Percentiles rank a stretch among this genome's conserved stretches.
These are phyloP conservation scores for Pseudogymnoascus sp. DNA, from an alignment of 2,329 filamentous ascomycete genomes.

Conservation along the genomic window DNA sequence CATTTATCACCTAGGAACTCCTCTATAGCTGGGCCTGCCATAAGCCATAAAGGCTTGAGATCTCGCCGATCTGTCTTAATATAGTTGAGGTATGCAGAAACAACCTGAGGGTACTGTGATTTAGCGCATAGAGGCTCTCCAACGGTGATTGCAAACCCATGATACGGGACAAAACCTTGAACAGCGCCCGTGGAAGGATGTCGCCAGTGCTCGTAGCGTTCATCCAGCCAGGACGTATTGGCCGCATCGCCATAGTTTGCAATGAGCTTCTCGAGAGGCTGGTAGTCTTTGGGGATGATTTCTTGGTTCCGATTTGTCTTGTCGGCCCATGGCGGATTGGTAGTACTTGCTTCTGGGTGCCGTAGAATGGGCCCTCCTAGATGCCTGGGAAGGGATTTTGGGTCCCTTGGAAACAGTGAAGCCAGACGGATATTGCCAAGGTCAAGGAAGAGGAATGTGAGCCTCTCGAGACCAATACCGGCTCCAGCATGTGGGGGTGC, in stretches of 20 bases:
- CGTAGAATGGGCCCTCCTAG: constrained; percentile 57
- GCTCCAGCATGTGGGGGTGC: constrained; percentile 84
- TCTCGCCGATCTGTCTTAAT: constrained; percentile 60
- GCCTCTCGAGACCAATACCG: constrained; percentile 81
- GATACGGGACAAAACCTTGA: constrained; percentile 70
- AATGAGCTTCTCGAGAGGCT: constrained; percentile 76
- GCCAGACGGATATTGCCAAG: constrained; percentile 85
- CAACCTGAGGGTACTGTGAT: constrained; percentile 65
- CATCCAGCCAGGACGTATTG: constrained; percentile 89
- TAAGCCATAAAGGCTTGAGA: constrained; percentile 69
- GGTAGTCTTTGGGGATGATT: constrained; percentile 47
- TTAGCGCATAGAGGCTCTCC: constrained; percentile 80
- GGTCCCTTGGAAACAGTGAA: constrained; percentile 79
- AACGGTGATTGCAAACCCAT: constrained; percentile 72
- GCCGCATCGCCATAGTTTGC: constrained; percentile 93
- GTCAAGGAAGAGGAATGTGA: constrained; percentile 77
- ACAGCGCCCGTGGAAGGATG: constrained; percentile 72
- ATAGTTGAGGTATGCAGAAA: constrained; percentile 65
- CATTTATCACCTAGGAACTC: constrained; percentile 71
- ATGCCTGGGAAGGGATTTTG: constrained; percentile 70
- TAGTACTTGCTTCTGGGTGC: constrained; percentile 80
- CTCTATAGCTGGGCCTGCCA: constrained; percentile 71
- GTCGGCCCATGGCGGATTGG: constrained; percentile 54
- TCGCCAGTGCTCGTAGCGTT: constrained; percentile 80
- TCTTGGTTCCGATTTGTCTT: constrained; percentile 32